These are phyloP conservation scores for Aureobasidium zeae DNA, from an alignment of 2,329 filamentous ascomycete species.

Conservation along the genomic window DNA sequence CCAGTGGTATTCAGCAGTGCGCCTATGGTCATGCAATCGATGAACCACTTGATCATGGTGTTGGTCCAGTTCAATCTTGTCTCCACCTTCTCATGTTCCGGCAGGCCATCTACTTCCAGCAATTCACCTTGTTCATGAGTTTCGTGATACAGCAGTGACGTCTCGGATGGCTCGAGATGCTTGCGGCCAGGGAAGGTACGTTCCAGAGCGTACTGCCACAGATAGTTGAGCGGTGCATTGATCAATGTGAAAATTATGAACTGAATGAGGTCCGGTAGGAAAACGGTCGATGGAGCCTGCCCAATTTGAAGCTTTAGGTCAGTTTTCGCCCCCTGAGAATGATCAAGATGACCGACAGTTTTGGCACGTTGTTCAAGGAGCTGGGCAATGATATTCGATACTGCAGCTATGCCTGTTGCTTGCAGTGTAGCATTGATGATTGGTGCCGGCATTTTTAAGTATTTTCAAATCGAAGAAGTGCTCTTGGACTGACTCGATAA, in stretches of 20 bases:
- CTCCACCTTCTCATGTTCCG: neutral
- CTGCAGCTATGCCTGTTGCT: constrained; percentile 53
- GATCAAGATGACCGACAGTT: neutral
- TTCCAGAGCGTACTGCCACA: constrained; percentile 51
- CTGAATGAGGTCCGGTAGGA: constrained; percentile 42
- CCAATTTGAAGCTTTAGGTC: neutral
- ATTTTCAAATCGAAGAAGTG: constrained; percentile 23
- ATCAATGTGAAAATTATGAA: constrained; percentile 47
- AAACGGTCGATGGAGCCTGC: constrained; percentile 38
- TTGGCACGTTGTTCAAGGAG: constrained; percentile 39
- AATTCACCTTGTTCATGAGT: neutral
- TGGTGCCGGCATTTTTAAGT: constrained; percentile 26
- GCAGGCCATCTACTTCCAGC: neutral
- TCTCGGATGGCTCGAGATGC: neutral
- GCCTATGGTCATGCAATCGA: constrained; percentile 55
- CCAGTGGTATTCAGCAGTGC: constrained; percentile 53
- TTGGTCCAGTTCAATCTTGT: constrained; percentile 7
- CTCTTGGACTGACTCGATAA: constrained; percentile 13
- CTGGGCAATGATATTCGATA: constrained; percentile 67
- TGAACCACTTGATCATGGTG: constrained; percentile 43
- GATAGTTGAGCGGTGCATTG: constrained; percentile 48
- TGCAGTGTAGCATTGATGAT: constrained; percentile 55
- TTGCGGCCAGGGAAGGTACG: constrained; percentile 42
- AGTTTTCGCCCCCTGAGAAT: neutral
- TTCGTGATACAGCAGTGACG: neutral